phyloP scores from a whole-genome alignment of 2,329 filamentous ascomycete genomes.

The Taxawa tesnikishii region DNA sequence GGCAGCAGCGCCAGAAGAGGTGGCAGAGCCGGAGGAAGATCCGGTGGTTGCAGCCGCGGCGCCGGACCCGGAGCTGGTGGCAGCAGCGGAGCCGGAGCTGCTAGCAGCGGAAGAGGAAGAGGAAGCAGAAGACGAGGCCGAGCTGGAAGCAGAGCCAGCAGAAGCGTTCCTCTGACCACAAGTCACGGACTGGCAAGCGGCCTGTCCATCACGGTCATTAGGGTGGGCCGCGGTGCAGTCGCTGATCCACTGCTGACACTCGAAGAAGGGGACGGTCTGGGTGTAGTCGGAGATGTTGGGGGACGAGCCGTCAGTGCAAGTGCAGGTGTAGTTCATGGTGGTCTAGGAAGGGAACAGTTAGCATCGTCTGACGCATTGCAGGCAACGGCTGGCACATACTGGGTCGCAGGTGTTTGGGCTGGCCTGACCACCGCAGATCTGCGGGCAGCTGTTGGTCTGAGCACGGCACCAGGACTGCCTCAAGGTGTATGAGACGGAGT shows the following conservation, averaged over 20 bases:
- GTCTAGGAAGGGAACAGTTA: conserved; percentile 9
- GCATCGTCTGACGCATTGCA: no score
- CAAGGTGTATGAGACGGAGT: conserved; percentile 21
- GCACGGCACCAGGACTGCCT: conserved; percentile 44
- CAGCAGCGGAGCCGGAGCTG: conserved; percentile 12
- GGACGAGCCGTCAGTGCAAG: conserved; percentile 41
- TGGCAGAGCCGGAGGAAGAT: conserved; percentile 11
- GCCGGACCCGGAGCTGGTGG: conserved; percentile 14
- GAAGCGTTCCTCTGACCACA: conserved; percentile 42
- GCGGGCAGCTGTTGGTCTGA: conserved; percentile 47
- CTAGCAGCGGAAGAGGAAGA: conserved; percentile 13
- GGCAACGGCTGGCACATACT: conserved; percentile 29
- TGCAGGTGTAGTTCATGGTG: conserved; percentile 45
- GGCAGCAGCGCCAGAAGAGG: conserved; percentile 11
- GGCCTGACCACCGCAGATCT: conserved; percentile 41
- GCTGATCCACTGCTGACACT: conserved; percentile 41
- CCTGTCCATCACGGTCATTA: conserved; percentile 23
- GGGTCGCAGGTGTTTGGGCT: conserved; percentile 42
- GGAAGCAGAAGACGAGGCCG: conserved; percentile 17
- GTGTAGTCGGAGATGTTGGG: conserved; percentile 45
- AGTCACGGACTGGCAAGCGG: conserved; percentile 32
- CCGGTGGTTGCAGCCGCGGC: conserved; percentile 17
- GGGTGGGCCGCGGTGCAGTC: conserved; percentile 27
- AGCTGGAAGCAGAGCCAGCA: conserved; percentile 17
- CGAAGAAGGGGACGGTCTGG: conserved; percentile 47